These are phyloP conservation scores for Ceratobasidium papillatum DNA, from an alignment of 1,284 basidiomycete genomes.

Conservation along the genomic window DNA sequence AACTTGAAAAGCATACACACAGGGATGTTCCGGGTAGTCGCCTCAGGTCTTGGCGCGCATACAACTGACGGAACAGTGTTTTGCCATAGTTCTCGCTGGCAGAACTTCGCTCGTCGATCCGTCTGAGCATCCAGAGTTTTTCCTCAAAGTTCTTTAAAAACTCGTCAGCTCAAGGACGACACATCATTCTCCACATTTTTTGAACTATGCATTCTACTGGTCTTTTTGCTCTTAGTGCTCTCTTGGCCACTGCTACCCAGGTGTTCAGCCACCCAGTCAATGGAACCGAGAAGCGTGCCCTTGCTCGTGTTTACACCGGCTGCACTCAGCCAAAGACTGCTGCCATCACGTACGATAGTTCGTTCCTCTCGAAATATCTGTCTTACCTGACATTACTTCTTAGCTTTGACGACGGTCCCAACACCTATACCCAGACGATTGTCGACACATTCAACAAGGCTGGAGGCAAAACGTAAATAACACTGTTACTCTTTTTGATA, in stretches of 20 bases:
- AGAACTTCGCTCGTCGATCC: background rate
- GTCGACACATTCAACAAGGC: conserved; percentile 35
- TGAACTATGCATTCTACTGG: background rate
- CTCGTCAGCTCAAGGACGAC: background rate
- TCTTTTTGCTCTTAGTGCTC: conserved; percentile 7
- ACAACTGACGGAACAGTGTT: background rate
- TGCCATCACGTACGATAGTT: conserved; percentile 19
- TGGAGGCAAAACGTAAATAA: conserved; percentile 34
- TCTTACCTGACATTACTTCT: background rate
- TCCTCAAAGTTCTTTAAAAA: background rate
- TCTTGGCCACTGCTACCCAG: conserved; percentile 8
- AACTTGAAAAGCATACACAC: background rate
- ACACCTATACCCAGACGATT: conserved; percentile 35
- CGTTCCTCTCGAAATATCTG: too few species aligned
- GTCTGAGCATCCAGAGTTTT: background rate
- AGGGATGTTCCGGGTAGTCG: conserved; percentile 18
- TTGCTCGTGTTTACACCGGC: conserved; percentile 27
- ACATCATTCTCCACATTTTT: background rate
- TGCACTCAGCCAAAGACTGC: conserved; percentile 37
- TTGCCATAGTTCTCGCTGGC: background rate
- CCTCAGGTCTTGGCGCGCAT: background rate
- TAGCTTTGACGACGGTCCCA: conserved; percentile 34
- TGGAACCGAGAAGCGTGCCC: conserved; percentile 30
- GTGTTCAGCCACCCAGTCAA: background rate
- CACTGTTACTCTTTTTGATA: background rate